These are phyloP conservation scores for Alisma plantagoaquatica DNA, from an alignment of 106 monocot species.

Conservation along the genomic window DNA sequence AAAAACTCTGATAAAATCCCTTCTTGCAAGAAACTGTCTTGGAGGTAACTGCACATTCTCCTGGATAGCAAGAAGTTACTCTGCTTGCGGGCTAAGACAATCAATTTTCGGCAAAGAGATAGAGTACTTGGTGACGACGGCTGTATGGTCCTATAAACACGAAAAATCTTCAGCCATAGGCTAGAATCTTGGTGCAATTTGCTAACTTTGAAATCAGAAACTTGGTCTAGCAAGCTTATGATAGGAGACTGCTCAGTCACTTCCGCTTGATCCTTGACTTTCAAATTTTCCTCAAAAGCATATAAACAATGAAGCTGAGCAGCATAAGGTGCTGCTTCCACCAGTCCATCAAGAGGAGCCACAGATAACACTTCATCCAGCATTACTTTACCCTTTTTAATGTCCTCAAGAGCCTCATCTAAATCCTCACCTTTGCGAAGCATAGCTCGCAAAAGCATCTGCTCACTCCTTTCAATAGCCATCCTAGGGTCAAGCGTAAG, in stretches of 20 bases:
- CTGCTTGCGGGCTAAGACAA: conserved; percentile 81
- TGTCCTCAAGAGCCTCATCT: conserved; percentile 22
- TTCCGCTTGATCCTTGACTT: conserved; percentile 12
- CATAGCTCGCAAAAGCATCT: conserved; percentile 90
- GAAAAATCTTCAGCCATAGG: conserved; percentile 82
- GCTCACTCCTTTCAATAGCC: conserved; percentile 91
- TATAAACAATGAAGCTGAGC: conserved; percentile 72
- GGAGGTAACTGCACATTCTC: conserved; percentile 54
- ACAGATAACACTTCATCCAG: conserved; percentile 76
- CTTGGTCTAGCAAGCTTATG: conserved; percentile 34
- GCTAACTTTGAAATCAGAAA: conserved; percentile 48
- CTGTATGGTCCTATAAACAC: conserved; percentile 49
- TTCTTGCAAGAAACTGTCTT: conserved; percentile 28
- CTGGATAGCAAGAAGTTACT: conserved; percentile 73
- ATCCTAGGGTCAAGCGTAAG: conserved; percentile 80
- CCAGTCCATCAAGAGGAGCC: conserved; percentile 63
- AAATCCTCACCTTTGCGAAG: conserved; percentile 37
- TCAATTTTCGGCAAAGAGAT: conserved; percentile 54
- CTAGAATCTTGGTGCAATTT: conserved; percentile 69
- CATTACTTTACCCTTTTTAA: conserved; percentile 69
- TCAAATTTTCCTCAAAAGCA: conserved; percentile 54
- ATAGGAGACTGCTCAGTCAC: conserved; percentile 16
- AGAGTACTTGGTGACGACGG: conserved; percentile 52
- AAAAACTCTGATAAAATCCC: conserved; percentile 29
- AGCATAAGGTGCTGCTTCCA: conserved; percentile 52